Percentiles rank a stretch among this genome's conserved stretches.
phyloP scores from a whole-genome alignment of 331 rosid genomes.

The Rhamnella rubrinervis region DNA sequence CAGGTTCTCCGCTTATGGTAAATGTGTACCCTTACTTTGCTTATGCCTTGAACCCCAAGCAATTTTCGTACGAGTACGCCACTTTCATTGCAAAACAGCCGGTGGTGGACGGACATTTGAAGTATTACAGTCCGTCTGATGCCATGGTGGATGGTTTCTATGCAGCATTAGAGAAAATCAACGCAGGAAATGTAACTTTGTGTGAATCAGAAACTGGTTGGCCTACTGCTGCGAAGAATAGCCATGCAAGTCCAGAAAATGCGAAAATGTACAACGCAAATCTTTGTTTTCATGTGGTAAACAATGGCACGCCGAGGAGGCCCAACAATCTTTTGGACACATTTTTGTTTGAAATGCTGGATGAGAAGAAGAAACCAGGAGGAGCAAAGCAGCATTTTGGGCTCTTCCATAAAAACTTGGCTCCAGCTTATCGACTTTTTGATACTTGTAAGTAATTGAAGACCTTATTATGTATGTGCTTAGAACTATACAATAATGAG shows the following conservation, averaged over 20 bases:
- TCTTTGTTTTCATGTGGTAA: conserved; percentile 1
- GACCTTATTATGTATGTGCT: too few relatives aligned
- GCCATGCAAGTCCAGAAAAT: conserved; percentile 4
- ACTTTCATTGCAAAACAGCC: neutral
- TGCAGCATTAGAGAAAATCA: conserved; percentile 23
- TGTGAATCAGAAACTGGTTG: conserved; percentile 36
- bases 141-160: conserved; percentile 36
- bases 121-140: conserved; percentile 33
- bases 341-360: conserved; percentile 28
- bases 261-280: conserved; percentile 25
- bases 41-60: neutral
- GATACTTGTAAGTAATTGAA: too few relatives aligned
- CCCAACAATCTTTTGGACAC: conserved; percentile 19
- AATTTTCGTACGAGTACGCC: conserved; percentile 8
- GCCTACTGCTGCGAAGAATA: conserved; percentile 34
- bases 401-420: conserved; percentile 1
- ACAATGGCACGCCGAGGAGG: conserved; percentile 34
- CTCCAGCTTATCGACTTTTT: neutral
- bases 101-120: conserved; percentile 20
- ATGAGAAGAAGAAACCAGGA: conserved; percentile 6
- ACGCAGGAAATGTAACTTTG: conserved; percentile 10
- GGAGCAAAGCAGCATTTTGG: conserved; percentile 5
- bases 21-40: conserved; percentile 32
- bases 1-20: conserved; percentile 23
- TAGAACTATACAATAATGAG: too few relatives aligned